These are phyloP conservation scores for Hypomyces perniciosus DNA, from an alignment of 2,329 filamentous ascomycete species.

Conservation along the genomic window DNA sequence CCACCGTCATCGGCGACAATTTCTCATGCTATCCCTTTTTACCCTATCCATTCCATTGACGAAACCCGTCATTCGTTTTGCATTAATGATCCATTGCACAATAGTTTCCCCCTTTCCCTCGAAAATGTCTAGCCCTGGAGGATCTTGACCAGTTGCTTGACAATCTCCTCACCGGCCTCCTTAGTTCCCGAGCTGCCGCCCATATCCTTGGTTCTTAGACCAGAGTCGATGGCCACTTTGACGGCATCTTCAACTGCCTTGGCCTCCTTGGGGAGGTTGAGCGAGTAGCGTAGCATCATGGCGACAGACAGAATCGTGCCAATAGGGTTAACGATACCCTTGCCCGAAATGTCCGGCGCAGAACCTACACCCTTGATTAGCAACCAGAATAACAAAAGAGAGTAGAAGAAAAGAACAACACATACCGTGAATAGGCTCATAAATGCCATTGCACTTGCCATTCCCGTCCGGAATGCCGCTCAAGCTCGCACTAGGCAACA, in stretches of 20 bases:
- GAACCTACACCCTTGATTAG: conserved; percentile 50
- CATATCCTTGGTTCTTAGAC: conserved; percentile 76
- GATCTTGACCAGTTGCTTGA: conserved; percentile 62
- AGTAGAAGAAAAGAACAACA: background rate
- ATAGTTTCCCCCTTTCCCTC: background rate
- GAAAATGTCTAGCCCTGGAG: conserved; percentile 40
- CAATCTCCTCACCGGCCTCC: conserved; percentile 74
- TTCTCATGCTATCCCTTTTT: background rate
- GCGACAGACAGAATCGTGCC: conserved; percentile 87
- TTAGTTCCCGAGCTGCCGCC: conserved; percentile 66
- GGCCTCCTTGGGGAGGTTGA: conserved; percentile 72
- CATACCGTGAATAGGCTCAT: conserved; percentile 92
- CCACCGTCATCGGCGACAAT: no score
- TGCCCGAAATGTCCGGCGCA: conserved; percentile 86
- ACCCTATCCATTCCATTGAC: background rate
- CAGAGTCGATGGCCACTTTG: conserved; percentile 69
- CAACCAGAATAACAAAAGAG: background rate
- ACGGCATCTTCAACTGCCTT: conserved; percentile 77
- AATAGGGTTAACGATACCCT: conserved; percentile 87
- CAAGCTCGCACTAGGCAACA: conserved; percentile 82
- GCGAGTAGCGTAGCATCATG: conserved; percentile 94
- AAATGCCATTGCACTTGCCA: conserved; percentile 84
- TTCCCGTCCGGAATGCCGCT: conserved; percentile 82
- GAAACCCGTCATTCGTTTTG: background rate
- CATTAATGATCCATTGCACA: no score